Conservation (phyloP, 2,329 filamentous ascomycete genomes). For the Hyphodiscus sp. region DNA sequence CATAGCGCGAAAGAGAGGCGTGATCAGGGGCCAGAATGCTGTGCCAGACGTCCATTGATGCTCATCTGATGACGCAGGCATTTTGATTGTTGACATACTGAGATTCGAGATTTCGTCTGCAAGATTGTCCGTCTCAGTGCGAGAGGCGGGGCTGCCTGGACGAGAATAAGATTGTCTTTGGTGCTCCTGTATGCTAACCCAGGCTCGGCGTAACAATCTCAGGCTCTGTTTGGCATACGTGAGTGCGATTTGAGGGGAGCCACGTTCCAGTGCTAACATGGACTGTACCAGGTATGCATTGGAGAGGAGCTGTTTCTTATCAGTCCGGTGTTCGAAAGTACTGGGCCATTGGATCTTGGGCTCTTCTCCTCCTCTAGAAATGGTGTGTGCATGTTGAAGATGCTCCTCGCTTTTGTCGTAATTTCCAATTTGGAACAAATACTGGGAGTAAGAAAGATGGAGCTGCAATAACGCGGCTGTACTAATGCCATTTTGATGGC, state of each 20-base stretch:
- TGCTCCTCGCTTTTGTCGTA: slow-evolving; percentile 46
- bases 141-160: neutral
- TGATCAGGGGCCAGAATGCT: slow-evolving; percentile 73
- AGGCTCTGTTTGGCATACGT: slow-evolving; percentile 51
- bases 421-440: slow-evolving; percentile 61
- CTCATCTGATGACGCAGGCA: slow-evolving; percentile 31
- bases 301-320: slow-evolving; percentile 29
- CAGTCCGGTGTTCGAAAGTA: slow-evolving; percentile 18
- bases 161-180: slow-evolving; percentile 4
- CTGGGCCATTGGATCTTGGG: slow-evolving; percentile 8
- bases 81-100: slow-evolving; percentile 32
- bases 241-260: slow-evolving; percentile 52
- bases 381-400: slow-evolving; percentile 22
- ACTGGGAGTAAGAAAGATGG: slow-evolving; percentile 69
- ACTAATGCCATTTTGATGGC: slow-evolving; percentile 34
- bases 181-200: slow-evolving; percentile 32
- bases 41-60: slow-evolving; percentile 45
- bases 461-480: slow-evolving; percentile 46
- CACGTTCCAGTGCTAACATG: slow-evolving; percentile 33
- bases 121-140: slow-evolving; percentile 23
- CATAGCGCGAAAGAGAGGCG: slow-evolving; percentile 64
- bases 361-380: slow-evolving; percentile 23
- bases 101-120: slow-evolving; percentile 30
- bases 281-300: slow-evolving; percentile 31
- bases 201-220: slow-evolving; percentile 36